Evolutionary conservation across 768 basidiomycete genomes (phyloP), one percentile per base, ranked within the genome.

Genomic region (Pisolithus microcarpus): DNA sequence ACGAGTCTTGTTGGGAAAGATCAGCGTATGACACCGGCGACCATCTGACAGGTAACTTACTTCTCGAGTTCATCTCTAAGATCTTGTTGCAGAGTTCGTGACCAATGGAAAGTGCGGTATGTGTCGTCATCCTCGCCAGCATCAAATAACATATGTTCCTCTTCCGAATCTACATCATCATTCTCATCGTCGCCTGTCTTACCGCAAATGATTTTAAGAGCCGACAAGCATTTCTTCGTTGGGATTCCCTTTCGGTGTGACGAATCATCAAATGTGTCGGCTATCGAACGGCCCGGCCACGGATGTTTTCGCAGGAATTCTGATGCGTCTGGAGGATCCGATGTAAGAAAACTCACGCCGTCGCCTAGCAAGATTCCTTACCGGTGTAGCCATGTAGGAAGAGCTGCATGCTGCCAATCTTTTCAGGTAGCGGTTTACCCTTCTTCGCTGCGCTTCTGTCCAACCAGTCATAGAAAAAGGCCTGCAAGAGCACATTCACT

Each of bases 401-500:
- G 49, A 81, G 83, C 61, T 95, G 92, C 81, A 92, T 84, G 59
- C 86, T 89, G 7, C 92, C 92, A 46, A 92, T 84, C 70, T 95
- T 95, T 52, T 87, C 88, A 21, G 89, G 89, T 18, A 93, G 65
- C 1, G 78, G 75, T 61, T 91, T 90, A 6, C 87, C 88, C 59
- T 92, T 91, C 70, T 90, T 92, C 9, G 77, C 77, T 4, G 80
- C 87, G 61, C 71, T 87, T 52, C 90, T 75, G 59, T 94, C 91
- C 26, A 91, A 70, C 90, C 90, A 94, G 60, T 91, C 88, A 58
- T 94, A 95, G 67, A 88, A 95, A 68, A 95, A 95, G 5, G 90
- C 87, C 81, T 91, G 56, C 19, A 28, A 13, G 13, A 11, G 11
- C 31, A 40, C 30, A 30, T 50, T 16, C 38, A 53, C 54, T 48